Conservation (phyloP, 176 grass and related monocot genomes). For the Calamus simplicifolius region DNA sequence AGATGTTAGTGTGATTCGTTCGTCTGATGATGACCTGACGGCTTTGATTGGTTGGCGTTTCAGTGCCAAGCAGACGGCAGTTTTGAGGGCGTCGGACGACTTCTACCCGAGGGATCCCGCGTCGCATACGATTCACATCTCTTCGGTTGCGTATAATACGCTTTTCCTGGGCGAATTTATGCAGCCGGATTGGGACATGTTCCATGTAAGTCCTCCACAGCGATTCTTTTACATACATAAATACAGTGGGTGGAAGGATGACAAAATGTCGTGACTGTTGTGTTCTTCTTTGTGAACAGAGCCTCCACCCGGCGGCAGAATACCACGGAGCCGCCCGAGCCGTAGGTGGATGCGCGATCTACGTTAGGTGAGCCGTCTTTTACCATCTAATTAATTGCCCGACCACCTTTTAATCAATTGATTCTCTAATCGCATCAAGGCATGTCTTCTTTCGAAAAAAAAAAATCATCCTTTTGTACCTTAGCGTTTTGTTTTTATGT, state of each 20-base stretch:
- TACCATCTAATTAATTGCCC: no score
- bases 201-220: constrained; percentile 30
- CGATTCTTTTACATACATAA: background rate
- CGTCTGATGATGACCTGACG: no score
- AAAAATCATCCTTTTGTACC: no score
- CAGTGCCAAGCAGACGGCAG: constrained; percentile 50
- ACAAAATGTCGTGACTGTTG: no score
- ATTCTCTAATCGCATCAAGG: no score
- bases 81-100: constrained; percentile 75
- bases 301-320: constrained; percentile 67
- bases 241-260: no score
- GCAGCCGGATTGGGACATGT: constrained; percentile 98
- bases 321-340: constrained; percentile 73
- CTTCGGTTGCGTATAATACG: constrained; percentile 66
- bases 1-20: background rate
- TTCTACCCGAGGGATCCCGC: constrained; percentile 78
- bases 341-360: constrained; percentile 47
- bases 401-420: no score
- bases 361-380: constrained; percentile 40
- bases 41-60: background rate
- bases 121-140: constrained; percentile 72
- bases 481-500: no score
- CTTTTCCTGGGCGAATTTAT: constrained; percentile 89
- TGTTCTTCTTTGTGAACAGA: constrained; percentile 16
- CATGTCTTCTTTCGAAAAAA: no score